Evolutionary conservation across 805 yeast species (phyloP), one percentile per base, ranked within the genome.

Genomic region (Jamesozyma piceae): DNA sequence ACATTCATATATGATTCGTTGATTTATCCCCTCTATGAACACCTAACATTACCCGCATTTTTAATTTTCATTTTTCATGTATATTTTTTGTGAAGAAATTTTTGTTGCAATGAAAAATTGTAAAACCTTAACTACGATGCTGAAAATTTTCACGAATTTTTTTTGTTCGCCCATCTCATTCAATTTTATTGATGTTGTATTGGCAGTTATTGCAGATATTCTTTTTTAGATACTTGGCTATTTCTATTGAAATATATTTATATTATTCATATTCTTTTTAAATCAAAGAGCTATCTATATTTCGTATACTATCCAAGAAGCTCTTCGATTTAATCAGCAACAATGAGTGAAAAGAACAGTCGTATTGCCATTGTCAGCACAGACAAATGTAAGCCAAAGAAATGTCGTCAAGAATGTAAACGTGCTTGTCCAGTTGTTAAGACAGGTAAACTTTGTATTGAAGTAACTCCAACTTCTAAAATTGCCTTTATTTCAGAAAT

Each of bases 351-450:
- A 22, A 69, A 66, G 45, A 72, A 73, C 58, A 71, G 83, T 20
- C 89, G 98, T 84, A 89, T 92, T 64, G 98, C 98, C 52, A 89
- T 92, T 68, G 95, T 92, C 66, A 80, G 82, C 45, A 79, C 78
- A 37, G 98, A 92, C 74, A 88, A 77, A 68, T 92, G 98, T 73
- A 92, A 92, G 66, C 98, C 98, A 43, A 90, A 88, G 72, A 87
- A 92, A 66, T 92, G 98, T 71, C 89, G 94, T 65, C 98, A 92
- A 68, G 98, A 92, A 68, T 92, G 98, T 73, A 80, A 88, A 63
- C 88, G 88, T 62, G 73, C 95, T 22, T 92, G 98, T 75, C 98
- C 98, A 3, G 98, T 92, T 33, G 97, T 92, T 45, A 83, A 92
- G 64, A 90, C 98, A 1, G 98, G 98, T 45, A 92, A 89, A 64